Evolutionary conservation across 345 rosid genomes (phyloP).

Genomic region (Gossypium anomalum): DNA sequence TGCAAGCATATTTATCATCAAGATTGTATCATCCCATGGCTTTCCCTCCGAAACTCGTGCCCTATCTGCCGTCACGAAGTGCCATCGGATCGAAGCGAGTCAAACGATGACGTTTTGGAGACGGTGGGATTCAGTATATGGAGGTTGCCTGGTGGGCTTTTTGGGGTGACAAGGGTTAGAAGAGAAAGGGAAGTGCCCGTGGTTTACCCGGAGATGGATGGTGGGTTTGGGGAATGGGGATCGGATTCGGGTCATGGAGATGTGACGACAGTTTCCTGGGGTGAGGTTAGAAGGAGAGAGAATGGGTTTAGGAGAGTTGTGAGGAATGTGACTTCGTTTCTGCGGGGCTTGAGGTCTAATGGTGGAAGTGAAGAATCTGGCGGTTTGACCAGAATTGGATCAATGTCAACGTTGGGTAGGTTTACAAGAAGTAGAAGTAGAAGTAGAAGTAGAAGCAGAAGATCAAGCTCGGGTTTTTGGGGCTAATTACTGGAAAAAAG

Average conservation of each 20-base stretch:
- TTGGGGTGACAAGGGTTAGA: slow-evolving; percentile 27
- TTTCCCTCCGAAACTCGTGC: slow-evolving; percentile 26
- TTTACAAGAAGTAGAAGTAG: slow-evolving; percentile 30
- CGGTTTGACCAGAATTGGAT: slow-evolving; percentile 29
- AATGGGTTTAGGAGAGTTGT: slow-evolving; percentile 51
- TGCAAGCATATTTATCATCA: slow-evolving; percentile 31
- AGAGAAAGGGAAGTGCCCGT: slow-evolving; percentile 38
- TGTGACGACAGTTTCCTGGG: slow-evolving; percentile 48
- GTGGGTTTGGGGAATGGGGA: slow-evolving; percentile 36
- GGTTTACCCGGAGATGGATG: slow-evolving; percentile 65
- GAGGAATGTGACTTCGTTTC: slow-evolving; percentile 50
- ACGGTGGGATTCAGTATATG: slow-evolving; percentile 32
- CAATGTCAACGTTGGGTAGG: slow-evolving; percentile 39
- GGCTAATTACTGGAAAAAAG: background rate
- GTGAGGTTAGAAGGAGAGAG: slow-evolving; percentile 29
- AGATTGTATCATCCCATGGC: slow-evolving; percentile 33
- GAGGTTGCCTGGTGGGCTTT: slow-evolving; percentile 30
- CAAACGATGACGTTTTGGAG: slow-evolving; percentile 12
- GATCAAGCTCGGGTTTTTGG: slow-evolving; percentile 3
- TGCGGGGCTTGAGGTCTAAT: slow-evolving; percentile 43
- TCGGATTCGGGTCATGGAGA: slow-evolving; percentile 21
- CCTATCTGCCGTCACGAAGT: slow-evolving; percentile 28
- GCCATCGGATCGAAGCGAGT: slow-evolving; percentile 18
- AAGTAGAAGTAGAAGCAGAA: slow-evolving; percentile 27
- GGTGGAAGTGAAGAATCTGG: slow-evolving; percentile 19